Evolutionary conservation across 345 rosid species (phyloP), one percentile per base, ranked within the genome.

Genomic region (Populus euphratica): DNA sequence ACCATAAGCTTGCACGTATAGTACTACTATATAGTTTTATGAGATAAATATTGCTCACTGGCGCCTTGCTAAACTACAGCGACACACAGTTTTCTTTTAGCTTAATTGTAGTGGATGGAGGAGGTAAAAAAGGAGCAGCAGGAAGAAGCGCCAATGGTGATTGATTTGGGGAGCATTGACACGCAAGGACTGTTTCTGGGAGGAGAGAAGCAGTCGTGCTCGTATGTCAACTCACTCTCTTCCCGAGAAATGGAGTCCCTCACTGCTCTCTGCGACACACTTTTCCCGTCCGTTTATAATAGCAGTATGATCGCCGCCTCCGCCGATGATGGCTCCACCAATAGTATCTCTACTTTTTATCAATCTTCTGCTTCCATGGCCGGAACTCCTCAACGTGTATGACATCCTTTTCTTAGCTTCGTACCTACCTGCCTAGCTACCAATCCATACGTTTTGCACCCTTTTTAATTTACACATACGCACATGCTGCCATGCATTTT

Each of bases 341-440:
- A 69, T n/a, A 38, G 75, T 8, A 59, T 73, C 38, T 85, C 90
- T 52, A 56, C 74, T 29, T 91, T 86, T 76, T 87, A 79, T 72
- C 84, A 54, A 25, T 81, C 88, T 69, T 90, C 97, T 5, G 93
- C 98, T 79, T 90, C 97, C 79, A 87, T 82, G 85, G 84, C 89
- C 44, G 94, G 90, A 52, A 89, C 97, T 76, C 94, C 95, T 2
- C 80, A 88, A 43, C 90, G 82, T n/a, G 97, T 92, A 86, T 14
- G 88, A 23, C 50, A 47, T 4, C 50, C 18, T 77, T 20, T 14
- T 16, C 13, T 70, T 38, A 16, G 20, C 36, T 33, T 33, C 36
- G 36, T 33, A 33, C 36, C 36, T 33, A 33, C 36, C 36, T 27
- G 29, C 29, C 38, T 43, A 3, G 14, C 1, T 31, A 3, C 54